phyloP scores from a whole-genome alignment of 192 early-diverging fungal genomes.

The Coemansia sp. region DNA sequence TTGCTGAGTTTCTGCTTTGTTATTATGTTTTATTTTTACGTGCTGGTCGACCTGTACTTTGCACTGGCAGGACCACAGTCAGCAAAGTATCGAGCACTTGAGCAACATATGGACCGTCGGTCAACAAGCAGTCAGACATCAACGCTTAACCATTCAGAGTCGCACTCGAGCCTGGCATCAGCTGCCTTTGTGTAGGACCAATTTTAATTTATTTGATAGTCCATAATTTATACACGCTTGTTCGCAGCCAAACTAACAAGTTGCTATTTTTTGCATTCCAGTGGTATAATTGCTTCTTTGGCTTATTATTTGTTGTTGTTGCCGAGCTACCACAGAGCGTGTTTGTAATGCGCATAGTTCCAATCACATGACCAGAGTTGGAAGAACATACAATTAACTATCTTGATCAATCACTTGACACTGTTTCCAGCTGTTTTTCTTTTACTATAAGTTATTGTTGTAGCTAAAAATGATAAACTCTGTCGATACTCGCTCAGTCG shows the following conservation, averaged over 20 bases:
- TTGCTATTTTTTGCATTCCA: background rate
- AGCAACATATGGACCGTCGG: background rate
- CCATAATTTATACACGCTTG: background rate
- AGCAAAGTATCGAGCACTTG: conserved; percentile 21
- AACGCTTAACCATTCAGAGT: background rate
- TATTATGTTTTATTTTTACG: conserved; percentile 50
- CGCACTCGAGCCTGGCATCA: background rate
- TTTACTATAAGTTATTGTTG: background rate
- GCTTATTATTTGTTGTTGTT: too few species aligned
- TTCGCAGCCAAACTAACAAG: background rate
- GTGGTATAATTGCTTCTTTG: too few species aligned
- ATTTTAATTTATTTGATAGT: background rate
- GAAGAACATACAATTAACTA: background rate
- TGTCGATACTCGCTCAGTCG: conserved; percentile 26
- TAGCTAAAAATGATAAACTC: background rate
- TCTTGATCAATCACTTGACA: background rate
- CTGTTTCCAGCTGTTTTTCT: background rate
- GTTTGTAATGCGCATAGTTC: too few species aligned
- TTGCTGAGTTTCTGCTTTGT: conserved; percentile 59
- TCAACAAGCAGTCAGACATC: background rate
- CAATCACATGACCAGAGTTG: background rate
- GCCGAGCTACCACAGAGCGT: too few species aligned
- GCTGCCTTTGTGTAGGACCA: background rate
- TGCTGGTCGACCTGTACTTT: conserved; percentile 52
- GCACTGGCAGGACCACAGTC: conserved; percentile 13